Percentiles rank a stretch among this genome's conserved stretches.
Conservation (phyloP, 1,284 basidiomycete species). For the Sporisorium sorghi region DNA sequence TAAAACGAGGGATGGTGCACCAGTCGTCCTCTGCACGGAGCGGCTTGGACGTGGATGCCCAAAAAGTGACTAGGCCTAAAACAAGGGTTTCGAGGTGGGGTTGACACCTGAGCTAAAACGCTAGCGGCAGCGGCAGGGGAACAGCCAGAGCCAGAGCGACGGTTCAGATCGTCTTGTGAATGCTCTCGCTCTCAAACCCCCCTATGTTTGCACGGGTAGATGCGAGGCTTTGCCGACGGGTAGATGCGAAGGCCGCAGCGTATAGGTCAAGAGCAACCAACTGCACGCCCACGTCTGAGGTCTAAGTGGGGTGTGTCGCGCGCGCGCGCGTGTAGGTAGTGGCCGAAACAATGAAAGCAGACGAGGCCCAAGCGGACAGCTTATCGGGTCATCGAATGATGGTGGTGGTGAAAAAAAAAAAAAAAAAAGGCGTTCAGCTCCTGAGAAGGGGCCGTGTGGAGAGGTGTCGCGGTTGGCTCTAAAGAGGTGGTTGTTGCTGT, state of each 20-base stretch:
- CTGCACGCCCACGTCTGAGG: background rate
- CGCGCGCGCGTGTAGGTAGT: too few species aligned
- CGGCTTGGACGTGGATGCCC: too few species aligned
- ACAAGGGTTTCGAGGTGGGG: too few species aligned
- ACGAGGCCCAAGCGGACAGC: constrained; percentile 3
- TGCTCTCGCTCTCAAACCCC: background rate
- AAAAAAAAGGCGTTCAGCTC: too few species aligned
- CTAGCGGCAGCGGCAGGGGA: too few species aligned
- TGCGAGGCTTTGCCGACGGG: background rate
- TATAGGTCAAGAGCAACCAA: background rate
- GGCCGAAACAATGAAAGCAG: background rate
- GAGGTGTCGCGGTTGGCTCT: too few species aligned
- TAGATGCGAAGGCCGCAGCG: background rate
- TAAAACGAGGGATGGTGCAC: background rate
- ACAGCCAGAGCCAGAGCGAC: background rate
- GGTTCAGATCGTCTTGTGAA: background rate
- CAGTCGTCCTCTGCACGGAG: too few species aligned
- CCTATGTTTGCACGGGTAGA: background rate
- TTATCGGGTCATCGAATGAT: background rate
- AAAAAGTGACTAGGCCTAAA: too few species aligned
- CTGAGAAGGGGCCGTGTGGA: too few species aligned
- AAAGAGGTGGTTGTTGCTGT: too few species aligned
- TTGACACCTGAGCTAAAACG: too few species aligned
- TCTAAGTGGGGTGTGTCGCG: too few species aligned
- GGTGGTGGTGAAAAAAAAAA: background rate